Conservation (phyloP, 805 yeast genomes). For the Ogataea degrootiae region DNA sequence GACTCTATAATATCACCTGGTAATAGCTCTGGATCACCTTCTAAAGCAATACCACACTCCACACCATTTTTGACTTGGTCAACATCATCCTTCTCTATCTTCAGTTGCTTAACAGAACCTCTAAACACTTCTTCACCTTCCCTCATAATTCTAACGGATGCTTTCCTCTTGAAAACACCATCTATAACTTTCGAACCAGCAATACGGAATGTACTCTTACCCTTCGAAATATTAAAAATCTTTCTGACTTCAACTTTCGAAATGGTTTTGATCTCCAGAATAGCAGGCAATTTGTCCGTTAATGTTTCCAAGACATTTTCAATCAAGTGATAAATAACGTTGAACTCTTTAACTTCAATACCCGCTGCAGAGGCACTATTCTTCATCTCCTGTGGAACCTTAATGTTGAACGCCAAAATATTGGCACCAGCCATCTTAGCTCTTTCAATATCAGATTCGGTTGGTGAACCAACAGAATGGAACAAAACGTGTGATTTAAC, state of each 20-base stretch:
- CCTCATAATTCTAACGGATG: slow-evolving; percentile 34
- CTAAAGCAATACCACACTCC: slow-evolving; percentile 84
- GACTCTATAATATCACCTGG: slow-evolving; percentile 75
- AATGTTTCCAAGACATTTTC: slow-evolving; percentile 74
- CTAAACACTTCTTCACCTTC: slow-evolving; percentile 44
- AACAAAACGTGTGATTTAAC: slow-evolving; percentile 66
- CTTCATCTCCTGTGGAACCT: slow-evolving; percentile 57
- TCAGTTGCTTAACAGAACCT: slow-evolving; percentile 59
- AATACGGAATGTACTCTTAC: slow-evolving; percentile 50
- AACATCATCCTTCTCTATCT: slow-evolving; percentile 77
- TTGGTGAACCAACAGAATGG: slow-evolving; percentile 74
- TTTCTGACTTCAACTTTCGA: slow-evolving; percentile 69
- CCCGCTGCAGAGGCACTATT: slow-evolving; percentile 52
- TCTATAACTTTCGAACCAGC: slow-evolving; percentile 84
- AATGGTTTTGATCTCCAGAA: slow-evolving; percentile 56
- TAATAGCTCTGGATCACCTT: slow-evolving; percentile 26
- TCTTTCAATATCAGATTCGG: slow-evolving; percentile 60
- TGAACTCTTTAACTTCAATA: slow-evolving; percentile 59
- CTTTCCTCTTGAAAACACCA: slow-evolving; percentile 62
- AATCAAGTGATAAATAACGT: slow-evolving; percentile 81
- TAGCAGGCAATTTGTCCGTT: slow-evolving; percentile 57
- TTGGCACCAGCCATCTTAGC: slow-evolving; percentile 69
- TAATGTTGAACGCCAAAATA: slow-evolving; percentile 75
- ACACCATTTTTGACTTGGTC: slow-evolving; percentile 73
- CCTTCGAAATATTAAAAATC: slow-evolving; percentile 64